Base-by-base conservation (phyloP, 2,329 filamentous ascomycete species). In the Penicillium sp. region DNA sequence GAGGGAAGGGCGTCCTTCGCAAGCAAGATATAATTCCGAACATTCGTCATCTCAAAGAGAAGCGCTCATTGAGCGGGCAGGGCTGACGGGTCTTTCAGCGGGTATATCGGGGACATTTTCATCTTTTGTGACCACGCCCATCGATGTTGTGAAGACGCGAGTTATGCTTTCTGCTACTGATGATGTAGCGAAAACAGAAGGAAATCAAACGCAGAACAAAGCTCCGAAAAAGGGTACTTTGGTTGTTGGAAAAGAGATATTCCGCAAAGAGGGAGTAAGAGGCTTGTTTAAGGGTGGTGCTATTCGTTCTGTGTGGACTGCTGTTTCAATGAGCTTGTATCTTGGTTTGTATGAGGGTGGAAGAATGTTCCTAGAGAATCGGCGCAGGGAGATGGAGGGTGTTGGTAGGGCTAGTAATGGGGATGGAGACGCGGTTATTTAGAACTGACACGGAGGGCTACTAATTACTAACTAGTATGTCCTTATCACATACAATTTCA, bases 81-180 rank as follows among this genome's bases (percentile, higher is more conserved):
- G 83, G 2, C 84, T 93, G 44, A 95, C 90, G 1, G 91, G 89
- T 0, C 56, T 83, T 3, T 90, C 89, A 68, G 92, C 91, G 0
- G 90, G 88, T 2, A 73, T 82, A 16, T 90, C 91, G 0, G 92
- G 92, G 0, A 85, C 86, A 6, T 73, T 93, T 9, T 88, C 91
- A 0, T 90, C 92, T 1, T 83, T 90, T 10, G 72, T 95, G n/a
- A 96, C 92, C 1, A 96, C 92, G 50, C 93, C 93, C 0, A 86
- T 92, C 54, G 93, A 96, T 73, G 91, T 96, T 10, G 84, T 96
- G 24, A 96, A 96, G 79, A 96, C 92, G 62, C 79, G 90, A 49
- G 89, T 96, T 75, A 96, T 96, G 92, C 79, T 96, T 26, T 81
- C 83, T 29, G 86, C 86, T 1, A 80, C 78, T 14, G 71, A 54